Evolutionary conservation across 1,139 yeast species (phyloP).

Genomic region (Blastobotrys ciferrii): DNA sequence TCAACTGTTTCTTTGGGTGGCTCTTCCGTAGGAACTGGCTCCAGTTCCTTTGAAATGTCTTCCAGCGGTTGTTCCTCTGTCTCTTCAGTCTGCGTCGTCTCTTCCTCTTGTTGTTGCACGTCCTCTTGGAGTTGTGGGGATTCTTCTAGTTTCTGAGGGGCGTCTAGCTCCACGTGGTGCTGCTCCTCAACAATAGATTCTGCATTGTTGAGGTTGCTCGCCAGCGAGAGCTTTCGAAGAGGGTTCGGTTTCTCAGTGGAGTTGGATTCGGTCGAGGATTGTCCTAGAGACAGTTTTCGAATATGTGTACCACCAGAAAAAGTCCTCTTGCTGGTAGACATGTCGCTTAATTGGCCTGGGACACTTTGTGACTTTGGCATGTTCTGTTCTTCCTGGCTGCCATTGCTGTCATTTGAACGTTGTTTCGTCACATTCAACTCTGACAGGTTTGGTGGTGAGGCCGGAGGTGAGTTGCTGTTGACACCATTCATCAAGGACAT

Average conservation of each 20-base stretch:
- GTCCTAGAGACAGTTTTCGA: conserved; percentile 3
- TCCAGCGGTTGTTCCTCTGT: not conserved
- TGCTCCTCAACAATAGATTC: not conserved
- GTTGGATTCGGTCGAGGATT: not conserved
- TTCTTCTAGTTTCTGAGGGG: not conserved
- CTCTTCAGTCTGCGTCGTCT: no score
- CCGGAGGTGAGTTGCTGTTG: conserved; percentile 12
- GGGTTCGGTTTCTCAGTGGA: not conserved
- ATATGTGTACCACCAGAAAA: conserved; percentile 5
- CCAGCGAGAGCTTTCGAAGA: conserved; percentile 6
- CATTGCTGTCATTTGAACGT: not conserved
- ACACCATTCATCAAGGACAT: conserved; percentile 16
- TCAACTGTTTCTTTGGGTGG: not conserved
- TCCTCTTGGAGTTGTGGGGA: not conserved
- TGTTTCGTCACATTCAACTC: not conserved
- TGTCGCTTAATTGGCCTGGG: not conserved
- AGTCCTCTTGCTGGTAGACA: not conserved
- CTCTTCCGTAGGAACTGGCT: not conserved
- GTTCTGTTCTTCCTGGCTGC: not conserved
- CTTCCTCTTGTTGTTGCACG: no score
- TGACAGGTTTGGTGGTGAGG: conserved; percentile 10
- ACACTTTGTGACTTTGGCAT: conserved; percentile 2
- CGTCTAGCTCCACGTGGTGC: not conserved
- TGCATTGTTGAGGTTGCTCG: not conserved
- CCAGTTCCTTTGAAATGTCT: not conserved